phyloP scores from a whole-genome alignment of 768 basidiomycete species.

The Lenzites betulinus region DNA sequence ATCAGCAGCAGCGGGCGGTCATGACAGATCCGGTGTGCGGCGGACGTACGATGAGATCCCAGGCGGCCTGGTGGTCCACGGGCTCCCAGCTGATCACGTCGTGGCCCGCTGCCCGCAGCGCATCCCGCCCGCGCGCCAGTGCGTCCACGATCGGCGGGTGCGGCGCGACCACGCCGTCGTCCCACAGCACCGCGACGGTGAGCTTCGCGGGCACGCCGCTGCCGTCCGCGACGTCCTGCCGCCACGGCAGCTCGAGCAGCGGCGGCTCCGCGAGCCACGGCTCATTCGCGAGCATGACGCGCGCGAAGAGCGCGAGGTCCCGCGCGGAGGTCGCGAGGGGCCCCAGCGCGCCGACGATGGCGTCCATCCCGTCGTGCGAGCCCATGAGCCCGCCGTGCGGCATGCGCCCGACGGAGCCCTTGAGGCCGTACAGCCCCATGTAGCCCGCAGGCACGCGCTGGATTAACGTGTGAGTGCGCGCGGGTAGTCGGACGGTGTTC shows the following conservation, averaged over 20 bases:
- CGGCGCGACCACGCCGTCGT: constrained; percentile 52
- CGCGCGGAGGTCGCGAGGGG: constrained; percentile 50
- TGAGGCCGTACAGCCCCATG: constrained; percentile 80
- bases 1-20: constrained; percentile 22
- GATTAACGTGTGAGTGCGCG: constrained; percentile 17
- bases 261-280: constrained; percentile 50
- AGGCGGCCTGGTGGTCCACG: constrained; percentile 44
- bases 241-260: constrained; percentile 54
- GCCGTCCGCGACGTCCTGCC: constrained; percentile 40
- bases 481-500: constrained; percentile 2
- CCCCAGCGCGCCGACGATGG: constrained; percentile 51
- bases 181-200: constrained; percentile 49
- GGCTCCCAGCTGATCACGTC: constrained; percentile 53
- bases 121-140: constrained; percentile 40
- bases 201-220: constrained; percentile 42
- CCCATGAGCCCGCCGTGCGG: constrained; percentile 53
- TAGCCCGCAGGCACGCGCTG: constrained; percentile 77
- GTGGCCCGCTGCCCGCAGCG: constrained; percentile 48
- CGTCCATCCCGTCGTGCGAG: constrained; percentile 56
- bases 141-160: constrained; percentile 50
- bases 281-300: constrained; percentile 45
- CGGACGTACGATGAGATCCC: constrained; percentile 49
- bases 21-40: constrained; percentile 9
- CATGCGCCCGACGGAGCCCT: constrained; percentile 55
- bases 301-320: constrained; percentile 51